Conservation (phyloP, 148 eudicot species). For the Vaccinium darrowii region DNA sequence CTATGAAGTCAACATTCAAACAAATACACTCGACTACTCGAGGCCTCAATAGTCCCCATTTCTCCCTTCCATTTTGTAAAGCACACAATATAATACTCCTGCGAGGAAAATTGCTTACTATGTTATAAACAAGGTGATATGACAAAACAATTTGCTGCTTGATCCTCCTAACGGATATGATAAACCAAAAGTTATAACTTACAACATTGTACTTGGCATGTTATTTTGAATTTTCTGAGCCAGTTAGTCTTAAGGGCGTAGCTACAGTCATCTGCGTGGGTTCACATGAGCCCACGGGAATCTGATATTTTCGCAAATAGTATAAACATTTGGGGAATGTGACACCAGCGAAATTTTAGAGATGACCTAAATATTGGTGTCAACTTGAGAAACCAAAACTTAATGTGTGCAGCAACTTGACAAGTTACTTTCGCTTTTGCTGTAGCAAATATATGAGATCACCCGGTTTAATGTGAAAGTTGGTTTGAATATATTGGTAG, state of each 20-base stretch:
- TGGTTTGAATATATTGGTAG: background rate
- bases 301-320: background rate
- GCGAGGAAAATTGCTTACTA: background rate
- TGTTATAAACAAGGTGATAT: background rate
- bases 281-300: background rate
- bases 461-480: background rate
- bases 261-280: background rate
- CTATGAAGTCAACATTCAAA: background rate
- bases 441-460: background rate
- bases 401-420: background rate
- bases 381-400: background rate
- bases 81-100: background rate
- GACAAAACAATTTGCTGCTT: background rate
- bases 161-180: background rate
- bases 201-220: background rate
- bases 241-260: background rate
- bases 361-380: background rate
- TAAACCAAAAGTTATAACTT: background rate
- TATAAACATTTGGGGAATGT: background rate
- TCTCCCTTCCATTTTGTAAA: background rate
- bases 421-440: background rate
- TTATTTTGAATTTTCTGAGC: background rate
- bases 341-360: background rate
- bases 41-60: background rate
- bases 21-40: background rate